Conservation (phyloP, 768 basidiomycete species). For the Russula brevipes region DNA sequence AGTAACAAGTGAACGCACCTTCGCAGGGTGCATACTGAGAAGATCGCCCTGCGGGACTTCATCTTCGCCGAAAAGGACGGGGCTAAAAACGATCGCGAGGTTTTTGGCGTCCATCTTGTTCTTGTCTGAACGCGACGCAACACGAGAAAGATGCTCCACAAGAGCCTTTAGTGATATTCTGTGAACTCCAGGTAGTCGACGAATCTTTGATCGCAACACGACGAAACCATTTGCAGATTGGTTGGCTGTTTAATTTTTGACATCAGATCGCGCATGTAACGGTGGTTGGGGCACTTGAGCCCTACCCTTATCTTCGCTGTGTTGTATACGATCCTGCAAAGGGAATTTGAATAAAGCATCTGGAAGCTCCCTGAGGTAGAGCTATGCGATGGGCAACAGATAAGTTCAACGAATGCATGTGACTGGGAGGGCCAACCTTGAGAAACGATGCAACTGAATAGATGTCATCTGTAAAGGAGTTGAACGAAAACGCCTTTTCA, state of each 20-base stretch:
- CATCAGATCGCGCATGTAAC: background rate
- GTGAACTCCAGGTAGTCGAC: slow-evolving; percentile 76
- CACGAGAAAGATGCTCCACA: slow-evolving; percentile 75
- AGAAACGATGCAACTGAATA: slow-evolving; percentile 79
- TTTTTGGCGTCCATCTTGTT: slow-evolving; percentile 97
- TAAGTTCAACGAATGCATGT: background rate
- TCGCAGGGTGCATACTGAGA: slow-evolving; percentile 64
- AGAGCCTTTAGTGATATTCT: slow-evolving; percentile 77
- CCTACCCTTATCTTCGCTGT: slow-evolving; percentile 71
- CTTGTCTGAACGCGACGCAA: slow-evolving; percentile 57
- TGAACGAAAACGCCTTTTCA: slow-evolving; percentile 70
- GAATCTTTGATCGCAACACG: slow-evolving; percentile 81
- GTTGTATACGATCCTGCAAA: slow-evolving; percentile 73
- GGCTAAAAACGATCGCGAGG: slow-evolving; percentile 83
- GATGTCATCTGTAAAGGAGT: slow-evolving; percentile 66
- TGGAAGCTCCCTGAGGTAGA: slow-evolving; percentile 81
- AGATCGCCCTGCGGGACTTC: slow-evolving; percentile 80
- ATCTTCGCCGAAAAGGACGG: slow-evolving; percentile 89
- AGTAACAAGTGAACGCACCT: slow-evolving; percentile 43
- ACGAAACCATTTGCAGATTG: slow-evolving; percentile 67
- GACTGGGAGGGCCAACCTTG: slow-evolving; percentile 49
- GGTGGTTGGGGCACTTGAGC: background rate
- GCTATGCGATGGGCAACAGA: slow-evolving; percentile 34
- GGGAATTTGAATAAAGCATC: slow-evolving; percentile 85
- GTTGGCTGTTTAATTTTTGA: slow-evolving; percentile 43